Base-by-base conservation (phyloP, 768 basidiomycete genomes). In the Chiua virens region DNA sequence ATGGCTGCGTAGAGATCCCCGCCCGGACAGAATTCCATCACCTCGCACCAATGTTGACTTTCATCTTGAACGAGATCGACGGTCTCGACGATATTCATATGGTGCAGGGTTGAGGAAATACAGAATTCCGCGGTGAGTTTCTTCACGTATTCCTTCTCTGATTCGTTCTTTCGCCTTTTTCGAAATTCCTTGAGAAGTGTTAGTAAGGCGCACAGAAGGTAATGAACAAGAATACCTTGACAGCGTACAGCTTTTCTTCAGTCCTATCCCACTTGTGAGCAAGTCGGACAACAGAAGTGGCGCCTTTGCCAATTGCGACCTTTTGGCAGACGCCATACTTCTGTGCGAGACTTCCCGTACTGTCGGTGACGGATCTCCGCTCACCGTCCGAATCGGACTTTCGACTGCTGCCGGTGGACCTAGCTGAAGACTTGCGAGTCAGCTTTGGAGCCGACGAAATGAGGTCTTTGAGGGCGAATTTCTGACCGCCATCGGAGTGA, bases 11-110 rank as follows among this genome's bases (percentile, higher is more conserved):
- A 99, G 32, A 99, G 78, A 73, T 99, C 96, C 3, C 96, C 96
- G 39, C 97, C 97, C 4, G 94, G 94, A 65, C 96, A 99, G 67
- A 93, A 99, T 70, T 98, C 97, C 96, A 99, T 98, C 41, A 99
- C 96, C 69, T 98, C 97, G 66, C 96, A 99, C 96, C 96, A 99
- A 64, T 93, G 86, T 55, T 92, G 86, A 55, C 75, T 82, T 72
- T 99, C 96, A 71, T 99, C 97, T 63, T 99, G 97, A n/a, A 99
- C 89, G 52, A 99, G 85, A 70, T 99, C 96, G 52, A 99, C 96
- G 7, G 96, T 99, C 75, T 98, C 95, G 65, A 98, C 95, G 62
- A 98, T 82, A 68, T 98, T 98, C 63, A 84, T 75, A 66, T 96
- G 94, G 66, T 92, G 92, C 25, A 98, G 72, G 2, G 95, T 97